Base-by-base conservation (phyloP, 768 basidiomycete genomes). In the Podaxis pistillaris region DNA sequence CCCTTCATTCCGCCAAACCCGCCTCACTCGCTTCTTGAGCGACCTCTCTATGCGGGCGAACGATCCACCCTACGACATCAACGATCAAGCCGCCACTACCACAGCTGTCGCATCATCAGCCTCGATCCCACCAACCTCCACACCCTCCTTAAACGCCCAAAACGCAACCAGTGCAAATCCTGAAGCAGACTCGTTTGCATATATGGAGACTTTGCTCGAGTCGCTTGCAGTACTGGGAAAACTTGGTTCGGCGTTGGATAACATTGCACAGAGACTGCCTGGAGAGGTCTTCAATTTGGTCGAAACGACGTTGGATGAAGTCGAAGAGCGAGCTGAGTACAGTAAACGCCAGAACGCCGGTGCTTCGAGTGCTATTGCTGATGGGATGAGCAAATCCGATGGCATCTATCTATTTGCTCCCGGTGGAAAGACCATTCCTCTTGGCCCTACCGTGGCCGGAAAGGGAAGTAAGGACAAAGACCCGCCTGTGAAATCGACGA, bases 211-310 rank as follows among this genome's bases (percentile, higher is more conserved):
- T 1, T 80, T 98, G 5, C 78, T 98, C 7, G 97, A 98, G 73
- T 91, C 95, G n/a, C 79, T 98, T 12, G 90, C 94, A 13, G 89
- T 94, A 1, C 79, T 99, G 13, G 96, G 96, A 6, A 91, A 92
- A 70, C 81, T 98, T 2, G 93, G 93, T 2, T 86, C 78, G 59
- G 92, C 88, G 4, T 78, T 98, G 15, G 97, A 99, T 68, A 85
- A 81, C 55, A 79, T 98, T 50, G 79, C 87, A 4, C 95, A 98
- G 72, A 86, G 95, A 56, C 77, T 97, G 2, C 85, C 91, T 1
- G 78, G 81, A 54, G 97, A 99, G 75, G 83, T 98, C 22, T 96
- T 88, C 72, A 75, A 84, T 7, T 76, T 99, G 51, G 87, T 98
- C 6, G 96, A 98, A 66, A 79, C 78, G 0, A 98, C 95, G 3